These are phyloP conservation scores for Trichothecium sympodiale DNA, from an alignment of 2,329 filamentous ascomycete genomes.

Conservation along the genomic window DNA sequence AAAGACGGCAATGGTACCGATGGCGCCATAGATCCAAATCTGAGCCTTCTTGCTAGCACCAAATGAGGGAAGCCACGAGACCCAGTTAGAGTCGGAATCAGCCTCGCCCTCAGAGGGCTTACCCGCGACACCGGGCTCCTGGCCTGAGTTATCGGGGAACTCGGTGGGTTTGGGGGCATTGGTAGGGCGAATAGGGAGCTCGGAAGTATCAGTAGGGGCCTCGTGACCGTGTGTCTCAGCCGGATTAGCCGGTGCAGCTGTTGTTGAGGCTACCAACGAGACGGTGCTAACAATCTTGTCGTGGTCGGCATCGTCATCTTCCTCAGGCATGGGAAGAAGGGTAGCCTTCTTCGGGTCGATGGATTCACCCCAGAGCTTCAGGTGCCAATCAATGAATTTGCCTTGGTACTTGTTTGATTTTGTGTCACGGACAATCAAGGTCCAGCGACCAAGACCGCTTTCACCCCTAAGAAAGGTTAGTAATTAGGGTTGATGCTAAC, in stretches of 20 bases:
- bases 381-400: slow-evolving; percentile 78
- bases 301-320: slow-evolving; percentile 75
- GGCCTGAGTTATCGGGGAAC: slow-evolving; percentile 3
- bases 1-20: slow-evolving; percentile 78
- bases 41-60: slow-evolving; percentile 79
- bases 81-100: slow-evolving; percentile 55
- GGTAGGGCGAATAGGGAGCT: slow-evolving; percentile 54
- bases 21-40: slow-evolving; percentile 83
- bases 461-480: slow-evolving; percentile 59
- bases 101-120: slow-evolving; percentile 24
- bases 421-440: slow-evolving; percentile 78
- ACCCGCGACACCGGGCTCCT: slow-evolving; percentile 3
- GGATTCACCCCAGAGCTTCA: slow-evolving; percentile 88
- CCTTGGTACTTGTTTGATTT: slow-evolving; percentile 66
- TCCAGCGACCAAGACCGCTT: slow-evolving; percentile 79
- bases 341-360: slow-evolving; percentile 65
- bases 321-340: slow-evolving; percentile 70
- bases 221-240: slow-evolving; percentile 31
- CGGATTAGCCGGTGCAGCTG: slow-evolving; percentile 33
- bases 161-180: slow-evolving; percentile 30
- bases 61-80: slow-evolving; percentile 86
- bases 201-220: slow-evolving; percentile 34
- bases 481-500: not conserved
- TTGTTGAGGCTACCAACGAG: slow-evolving; percentile 6
- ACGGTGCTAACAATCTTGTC: slow-evolving; percentile 51